Base-by-base conservation (phyloP, 495 filamentous ascomycete species). In the Penicillium samsonianum region DNA sequence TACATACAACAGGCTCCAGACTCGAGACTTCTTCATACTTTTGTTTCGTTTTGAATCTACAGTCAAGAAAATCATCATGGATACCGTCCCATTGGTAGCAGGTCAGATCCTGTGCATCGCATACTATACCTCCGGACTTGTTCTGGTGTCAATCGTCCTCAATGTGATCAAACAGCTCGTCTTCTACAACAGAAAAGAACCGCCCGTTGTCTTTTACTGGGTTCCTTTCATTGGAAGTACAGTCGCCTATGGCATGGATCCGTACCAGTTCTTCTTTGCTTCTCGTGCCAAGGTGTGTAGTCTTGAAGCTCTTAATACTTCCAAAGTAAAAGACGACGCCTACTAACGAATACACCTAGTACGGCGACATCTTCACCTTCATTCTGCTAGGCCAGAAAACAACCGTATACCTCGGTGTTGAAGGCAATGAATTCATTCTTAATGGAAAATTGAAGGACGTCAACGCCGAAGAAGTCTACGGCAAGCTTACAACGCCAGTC, bases 351-450 rank as follows among this genome's bases (percentile, higher is more conserved):
- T 5, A 40, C 19, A 40, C 63, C 17, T 42, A 91, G 87, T 85
- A 90, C 72, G 89, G 89, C 53, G 89, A 92, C 70, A 80, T 87
- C 61, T 92, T 91, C 62, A 92, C 90, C 10, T 92, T 91, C 67
- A 75, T 91, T 43, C 76, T 92, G 17, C 79, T 92, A 26, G 89
- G 89, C 47, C 84, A 81, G 68, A 88, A 87, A 69, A 90, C 83
- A 19, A 91, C 89, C 4, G 89, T 89, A 9, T 90, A 82, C 59
- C 75, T 95, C 45, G 90, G 90, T 1, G 75, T 83, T n/a, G 77
- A 87, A 57, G 90, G 90, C 55, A 95, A 92, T 67, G 87, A 92
- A 26, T 93, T 94, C 64, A 89, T 94, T 65, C 80, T 94, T 46
- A 92, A 94, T 69, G 90, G 87, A 61, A 94, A 92, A 68, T 78